Percentiles rank a stretch among this genome's conserved stretches.
Conservation (phyloP, 1,284 basidiomycete species). For the Trametes pubescens region DNA sequence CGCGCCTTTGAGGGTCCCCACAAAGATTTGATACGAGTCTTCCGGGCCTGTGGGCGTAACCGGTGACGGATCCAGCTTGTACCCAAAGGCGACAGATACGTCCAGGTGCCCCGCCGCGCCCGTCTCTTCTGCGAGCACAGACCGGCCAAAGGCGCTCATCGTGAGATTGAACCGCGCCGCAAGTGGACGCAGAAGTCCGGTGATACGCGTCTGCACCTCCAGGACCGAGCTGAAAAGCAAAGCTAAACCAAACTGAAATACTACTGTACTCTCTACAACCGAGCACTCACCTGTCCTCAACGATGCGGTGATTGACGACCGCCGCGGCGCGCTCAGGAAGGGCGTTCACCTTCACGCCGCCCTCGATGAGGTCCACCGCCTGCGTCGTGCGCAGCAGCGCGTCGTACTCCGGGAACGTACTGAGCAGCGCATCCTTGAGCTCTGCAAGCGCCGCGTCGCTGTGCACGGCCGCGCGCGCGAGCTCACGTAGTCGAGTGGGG, state of each 20-base stretch:
- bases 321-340: conserved; percentile 62
- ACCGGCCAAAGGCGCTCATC: conserved; percentile 56
- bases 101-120: conserved; percentile 40
- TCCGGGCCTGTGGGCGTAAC: conserved; percentile 53
- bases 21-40: conserved; percentile 56
- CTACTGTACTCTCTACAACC: too few species aligned
- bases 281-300: conserved; percentile 40
- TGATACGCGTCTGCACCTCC: conserved; percentile 50
- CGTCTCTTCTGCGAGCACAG: conserved; percentile 25
- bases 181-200: conserved; percentile 49
- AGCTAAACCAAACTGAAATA: neutral
- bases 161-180: conserved; percentile 59
- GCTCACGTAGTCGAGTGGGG: conserved; percentile 31
- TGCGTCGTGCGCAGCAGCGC: conserved; percentile 69
- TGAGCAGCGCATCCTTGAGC: conserved; percentile 48
- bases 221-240: conserved; percentile 46
- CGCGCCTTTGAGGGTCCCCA: conserved; percentile 57
- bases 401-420: conserved; percentile 35
- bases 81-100: conserved; percentile 50
- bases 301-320: conserved; percentile 61
- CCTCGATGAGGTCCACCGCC: conserved; percentile 70
- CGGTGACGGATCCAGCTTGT: conserved; percentile 61
- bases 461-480: conserved; percentile 23
- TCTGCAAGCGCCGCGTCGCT: conserved; percentile 39
- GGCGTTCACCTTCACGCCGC: conserved; percentile 69